phyloP scores from a whole-genome alignment of 225 moss, liverwort and hornwort genomes.

The Physcomitrellopsis africana region DNA sequence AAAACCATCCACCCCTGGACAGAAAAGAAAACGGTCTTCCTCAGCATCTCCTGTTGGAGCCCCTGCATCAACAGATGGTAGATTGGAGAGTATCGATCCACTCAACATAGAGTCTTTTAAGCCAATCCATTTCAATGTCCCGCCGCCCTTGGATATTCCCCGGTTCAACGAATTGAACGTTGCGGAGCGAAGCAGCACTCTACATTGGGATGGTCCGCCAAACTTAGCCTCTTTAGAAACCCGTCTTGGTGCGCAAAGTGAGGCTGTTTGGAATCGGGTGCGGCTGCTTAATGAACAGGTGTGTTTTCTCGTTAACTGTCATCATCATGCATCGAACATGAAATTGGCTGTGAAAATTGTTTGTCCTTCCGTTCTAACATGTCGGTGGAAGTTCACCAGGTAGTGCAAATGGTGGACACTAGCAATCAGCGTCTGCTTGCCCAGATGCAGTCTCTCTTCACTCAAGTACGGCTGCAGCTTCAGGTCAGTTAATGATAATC shows the following conservation, averaged over 20 bases:
- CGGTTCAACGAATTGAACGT: slow-evolving; percentile 31
- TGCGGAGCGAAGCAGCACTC: slow-evolving; percentile 41
- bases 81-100: slow-evolving; percentile 38
- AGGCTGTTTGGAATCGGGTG: slow-evolving; percentile 56
- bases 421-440: slow-evolving; percentile 55
- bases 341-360: neutral
- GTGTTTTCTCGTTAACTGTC: neutral
- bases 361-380: neutral
- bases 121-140: slow-evolving; percentile 38
- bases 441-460: slow-evolving; percentile 51
- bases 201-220: slow-evolving; percentile 41
- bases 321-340: neutral
- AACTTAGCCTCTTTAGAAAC: slow-evolving; percentile 44
- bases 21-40: slow-evolving; percentile 48
- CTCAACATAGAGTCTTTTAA: slow-evolving; percentile 22
- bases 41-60: slow-evolving; percentile 31
- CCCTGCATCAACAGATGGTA: slow-evolving; percentile 31
- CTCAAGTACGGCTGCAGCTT: slow-evolving; percentile 48
- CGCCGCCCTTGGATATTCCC: slow-evolving; percentile 38
- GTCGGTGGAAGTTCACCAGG: slow-evolving; percentile 8
- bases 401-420: slow-evolving; percentile 56
- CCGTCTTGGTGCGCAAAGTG: slow-evolving; percentile 49
- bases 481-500: slow-evolving; percentile 27
- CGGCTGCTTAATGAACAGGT: slow-evolving; percentile 58
- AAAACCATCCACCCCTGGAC: slow-evolving; percentile 28